phyloP scores from a whole-genome alignment of 768 basidiomycete genomes.

The Zangia roseola region DNA sequence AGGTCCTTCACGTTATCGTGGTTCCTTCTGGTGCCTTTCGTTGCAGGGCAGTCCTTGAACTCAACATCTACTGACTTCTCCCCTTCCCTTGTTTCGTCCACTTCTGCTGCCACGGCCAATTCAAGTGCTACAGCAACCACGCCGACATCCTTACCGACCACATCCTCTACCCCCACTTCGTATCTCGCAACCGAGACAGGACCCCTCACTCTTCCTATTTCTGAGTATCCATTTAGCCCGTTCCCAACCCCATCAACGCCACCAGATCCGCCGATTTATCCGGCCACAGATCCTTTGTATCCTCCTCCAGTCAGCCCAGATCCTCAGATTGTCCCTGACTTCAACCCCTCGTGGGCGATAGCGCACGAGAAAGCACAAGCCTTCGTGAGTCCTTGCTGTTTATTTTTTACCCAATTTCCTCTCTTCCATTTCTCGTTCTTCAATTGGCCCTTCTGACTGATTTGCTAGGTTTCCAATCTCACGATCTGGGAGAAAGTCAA shows the following conservation, averaged over 20 bases:
- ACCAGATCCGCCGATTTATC: constrained; percentile 49
- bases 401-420: neutral
- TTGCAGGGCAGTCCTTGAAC: neutral
- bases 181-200: constrained; percentile 19
- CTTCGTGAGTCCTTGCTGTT: constrained; percentile 35
- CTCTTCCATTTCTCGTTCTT: neutral
- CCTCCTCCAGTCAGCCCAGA: constrained; percentile 49
- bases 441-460: constrained; percentile 2
- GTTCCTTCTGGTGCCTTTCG: constrained; percentile 5
- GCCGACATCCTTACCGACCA: neutral
- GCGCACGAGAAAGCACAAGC: constrained; percentile 55
- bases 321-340: constrained; percentile 37
- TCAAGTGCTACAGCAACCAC: neutral
- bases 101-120: neutral
- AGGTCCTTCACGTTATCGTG: neutral
- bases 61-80: neutral
- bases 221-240: constrained; percentile 44
- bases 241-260: constrained; percentile 55
- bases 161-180: neutral
- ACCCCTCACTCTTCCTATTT: constrained; percentile 34
- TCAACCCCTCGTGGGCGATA: constrained; percentile 44
- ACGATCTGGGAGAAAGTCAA: constrained; percentile 55
- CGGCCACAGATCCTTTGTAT: constrained; percentile 47
- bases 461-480: constrained; percentile 40
- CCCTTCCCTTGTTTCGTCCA: neutral